Evolutionary conservation across 352 stramenopile genomes (phyloP).

Genomic region (Phytophthora sp.): DNA sequence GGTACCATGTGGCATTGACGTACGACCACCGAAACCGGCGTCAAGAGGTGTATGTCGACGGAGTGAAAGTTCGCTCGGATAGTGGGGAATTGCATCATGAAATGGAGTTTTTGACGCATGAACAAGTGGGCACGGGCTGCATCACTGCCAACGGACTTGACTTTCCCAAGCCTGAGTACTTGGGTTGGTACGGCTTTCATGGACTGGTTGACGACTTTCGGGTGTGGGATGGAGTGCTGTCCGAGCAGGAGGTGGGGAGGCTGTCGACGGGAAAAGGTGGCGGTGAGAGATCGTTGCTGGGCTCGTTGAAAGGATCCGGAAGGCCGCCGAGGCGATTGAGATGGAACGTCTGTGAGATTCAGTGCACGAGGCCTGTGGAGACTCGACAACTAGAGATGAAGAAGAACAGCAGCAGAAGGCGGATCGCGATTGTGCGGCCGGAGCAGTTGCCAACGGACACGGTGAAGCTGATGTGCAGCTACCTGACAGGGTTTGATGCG

Average conservation of each 20-base stretch:
- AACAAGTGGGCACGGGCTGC: slow-evolving; percentile 40
- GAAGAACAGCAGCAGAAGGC: background rate
- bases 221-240: slow-evolving; percentile 30
- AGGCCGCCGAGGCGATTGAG: background rate
- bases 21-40: slow-evolving; percentile 22
- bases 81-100: slow-evolving; percentile 13
- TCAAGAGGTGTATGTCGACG: slow-evolving; percentile 37
- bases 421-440: slow-evolving; percentile 13
- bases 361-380: slow-evolving; percentile 5
- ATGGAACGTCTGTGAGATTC: slow-evolving; percentile 21
- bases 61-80: slow-evolving; percentile 5
- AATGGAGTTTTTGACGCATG: slow-evolving; percentile 16
- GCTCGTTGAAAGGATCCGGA: slow-evolving; percentile 2
- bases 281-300: background rate
- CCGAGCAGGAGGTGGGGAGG: slow-evolving; percentile 1
- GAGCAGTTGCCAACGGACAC: slow-evolving; percentile 29
- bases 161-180: slow-evolving; percentile 1
- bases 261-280: slow-evolving; percentile 2
- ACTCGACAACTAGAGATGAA: background rate
- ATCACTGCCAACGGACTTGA: slow-evolving; percentile 20
- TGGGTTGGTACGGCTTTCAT: slow-evolving; percentile 42
- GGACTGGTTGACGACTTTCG: slow-evolving; percentile 44
- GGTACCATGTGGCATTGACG: slow-evolving; percentile 47
- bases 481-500: slow-evolving; percentile 36
- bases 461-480: slow-evolving; percentile 22